These are phyloP conservation scores for Trichaptum fuscoviolaceum DNA, from an alignment of 768 basidiomycete species.

Conservation along the genomic window DNA sequence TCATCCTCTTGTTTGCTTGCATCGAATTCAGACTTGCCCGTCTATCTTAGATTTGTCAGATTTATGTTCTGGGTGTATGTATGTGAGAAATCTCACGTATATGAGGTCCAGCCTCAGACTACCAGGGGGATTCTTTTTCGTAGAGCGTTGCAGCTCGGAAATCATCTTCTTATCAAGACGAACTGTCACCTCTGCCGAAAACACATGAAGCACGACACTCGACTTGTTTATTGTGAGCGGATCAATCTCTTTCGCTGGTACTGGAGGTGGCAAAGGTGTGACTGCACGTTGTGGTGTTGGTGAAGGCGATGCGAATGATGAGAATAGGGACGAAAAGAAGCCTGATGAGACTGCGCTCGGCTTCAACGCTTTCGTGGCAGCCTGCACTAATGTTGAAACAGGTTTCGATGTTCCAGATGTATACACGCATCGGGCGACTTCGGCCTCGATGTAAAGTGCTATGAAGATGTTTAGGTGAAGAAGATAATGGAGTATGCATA, in stretches of 20 bases:
- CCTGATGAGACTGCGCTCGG: slow-evolving; percentile 24
- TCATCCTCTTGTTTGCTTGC: slow-evolving; percentile 65
- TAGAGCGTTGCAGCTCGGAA: slow-evolving; percentile 78
- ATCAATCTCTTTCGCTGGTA: slow-evolving; percentile 29
- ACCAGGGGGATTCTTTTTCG: slow-evolving; percentile 88
- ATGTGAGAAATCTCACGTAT: slow-evolving; percentile 47
- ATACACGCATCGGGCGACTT: slow-evolving; percentile 79
- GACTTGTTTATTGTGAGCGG: slow-evolving; percentile 38
- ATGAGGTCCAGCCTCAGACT: slow-evolving; percentile 77
- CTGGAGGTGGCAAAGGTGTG: slow-evolving; percentile 27
- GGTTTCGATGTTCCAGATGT: slow-evolving; percentile 58
- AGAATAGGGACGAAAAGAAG: slow-evolving; percentile 37
- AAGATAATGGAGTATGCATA: slow-evolving; percentile 3
- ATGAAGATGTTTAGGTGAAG: slow-evolving; percentile 5
- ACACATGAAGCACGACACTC: slow-evolving; percentile 57
- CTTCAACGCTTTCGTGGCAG: slow-evolving; percentile 13
- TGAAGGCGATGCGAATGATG: slow-evolving; percentile 24
- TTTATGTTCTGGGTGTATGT: neutral
- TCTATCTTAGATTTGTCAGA: slow-evolving; percentile 36
- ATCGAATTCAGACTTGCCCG: slow-evolving; percentile 77
- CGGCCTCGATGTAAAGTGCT: slow-evolving; percentile 76
- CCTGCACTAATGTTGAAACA: slow-evolving; percentile 18
- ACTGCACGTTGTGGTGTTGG: slow-evolving; percentile 25
- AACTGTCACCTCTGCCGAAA: slow-evolving; percentile 62
- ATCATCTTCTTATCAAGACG: slow-evolving; percentile 59